phyloP scores from a whole-genome alignment of 1,284 basidiomycete species.

The Coniferiporia weirii region DNA sequence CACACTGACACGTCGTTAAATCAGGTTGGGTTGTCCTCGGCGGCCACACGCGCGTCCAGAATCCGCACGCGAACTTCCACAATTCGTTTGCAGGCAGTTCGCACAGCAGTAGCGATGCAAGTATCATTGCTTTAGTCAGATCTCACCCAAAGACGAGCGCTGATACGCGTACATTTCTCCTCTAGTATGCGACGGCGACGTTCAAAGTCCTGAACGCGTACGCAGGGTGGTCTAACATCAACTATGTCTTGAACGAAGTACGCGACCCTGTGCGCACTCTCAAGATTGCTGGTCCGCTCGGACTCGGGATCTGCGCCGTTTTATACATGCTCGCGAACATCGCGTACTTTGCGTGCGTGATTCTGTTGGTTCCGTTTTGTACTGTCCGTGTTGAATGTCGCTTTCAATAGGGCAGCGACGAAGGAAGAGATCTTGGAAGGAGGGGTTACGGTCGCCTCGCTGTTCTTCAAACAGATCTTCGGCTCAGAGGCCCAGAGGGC shows the following conservation, averaged over 20 bases:
- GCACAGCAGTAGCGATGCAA: slow-evolving; percentile 37
- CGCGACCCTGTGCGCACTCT: slow-evolving; percentile 46
- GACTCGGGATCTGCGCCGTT: slow-evolving; percentile 39
- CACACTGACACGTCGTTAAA: too few relatives aligned
- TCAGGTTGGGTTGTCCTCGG: slow-evolving; percentile 46
- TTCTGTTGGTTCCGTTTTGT: background rate
- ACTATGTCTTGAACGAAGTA: slow-evolving; percentile 54
- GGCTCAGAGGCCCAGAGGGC: slow-evolving; percentile 42
- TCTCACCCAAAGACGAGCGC: background rate
- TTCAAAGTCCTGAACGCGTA: slow-evolving; percentile 57
- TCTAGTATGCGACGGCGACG: slow-evolving; percentile 52
- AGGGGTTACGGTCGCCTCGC: slow-evolving; percentile 45
- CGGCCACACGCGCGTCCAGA: slow-evolving; percentile 38
- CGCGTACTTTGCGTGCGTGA: slow-evolving; percentile 40
- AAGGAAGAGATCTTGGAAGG: slow-evolving; percentile 40
- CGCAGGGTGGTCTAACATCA: slow-evolving; percentile 47
- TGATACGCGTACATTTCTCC: background rate
- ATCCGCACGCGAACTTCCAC: slow-evolving; percentile 42
- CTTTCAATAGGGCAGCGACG: slow-evolving; percentile 30
- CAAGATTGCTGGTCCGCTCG: slow-evolving; percentile 50
- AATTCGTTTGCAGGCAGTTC: slow-evolving; percentile 47
- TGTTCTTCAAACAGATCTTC: slow-evolving; percentile 53
- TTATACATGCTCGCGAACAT: slow-evolving; percentile 51
- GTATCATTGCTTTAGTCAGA: slow-evolving; percentile 10
- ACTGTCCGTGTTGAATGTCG: background rate